A percentile compares a stretch with the other conserved stretches of the same genome.
Evolutionary conservation across 164 flowering plant genomes (phyloP).

Genomic region (Paratinospora sagittata): DNA sequence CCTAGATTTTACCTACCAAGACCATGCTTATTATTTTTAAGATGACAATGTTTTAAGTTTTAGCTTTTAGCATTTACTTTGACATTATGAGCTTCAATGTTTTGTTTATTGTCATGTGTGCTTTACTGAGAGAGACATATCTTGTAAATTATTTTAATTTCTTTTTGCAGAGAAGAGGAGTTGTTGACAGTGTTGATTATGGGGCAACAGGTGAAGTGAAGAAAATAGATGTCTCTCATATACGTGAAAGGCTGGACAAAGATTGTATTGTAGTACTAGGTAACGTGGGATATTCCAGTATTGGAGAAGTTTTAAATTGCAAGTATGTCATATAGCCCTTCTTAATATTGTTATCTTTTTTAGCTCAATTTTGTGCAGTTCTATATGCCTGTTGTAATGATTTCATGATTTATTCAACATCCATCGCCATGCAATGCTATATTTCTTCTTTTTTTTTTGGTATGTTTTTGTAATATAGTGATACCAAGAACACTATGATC

Average conservation of each 20-base stretch:
- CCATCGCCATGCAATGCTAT: neutral
- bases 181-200: slow-evolving; percentile 84
- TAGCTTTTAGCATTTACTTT: neutral
- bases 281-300: slow-evolving; percentile 89
- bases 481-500: neutral
- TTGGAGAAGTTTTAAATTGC: slow-evolving; percentile 98
- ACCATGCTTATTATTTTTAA: neutral
- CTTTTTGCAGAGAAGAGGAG: slow-evolving; percentile 71
- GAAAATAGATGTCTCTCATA: slow-evolving; percentile 79
- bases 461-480: neutral
- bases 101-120: neutral
- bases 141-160: neutral
- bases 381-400: neutral
- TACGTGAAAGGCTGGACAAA: slow-evolving; percentile 82
- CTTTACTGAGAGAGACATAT: neutral
- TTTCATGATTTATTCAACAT: neutral
- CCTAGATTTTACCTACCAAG: neutral
- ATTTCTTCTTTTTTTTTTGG: neutral
- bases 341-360: neutral
- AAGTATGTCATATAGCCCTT: slow-evolving; percentile 61
- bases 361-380: neutral
- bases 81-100: neutral
- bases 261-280: slow-evolving; percentile 70
- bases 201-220: slow-evolving; percentile 96
- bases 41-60: too few relatives aligned